A percentile compares a stretch with the other conserved stretches of the same genome.
These are phyloP conservation scores for Penicillium glabrum DNA, from an alignment of 2,329 filamentous ascomycete species.

Conservation along the genomic window DNA sequence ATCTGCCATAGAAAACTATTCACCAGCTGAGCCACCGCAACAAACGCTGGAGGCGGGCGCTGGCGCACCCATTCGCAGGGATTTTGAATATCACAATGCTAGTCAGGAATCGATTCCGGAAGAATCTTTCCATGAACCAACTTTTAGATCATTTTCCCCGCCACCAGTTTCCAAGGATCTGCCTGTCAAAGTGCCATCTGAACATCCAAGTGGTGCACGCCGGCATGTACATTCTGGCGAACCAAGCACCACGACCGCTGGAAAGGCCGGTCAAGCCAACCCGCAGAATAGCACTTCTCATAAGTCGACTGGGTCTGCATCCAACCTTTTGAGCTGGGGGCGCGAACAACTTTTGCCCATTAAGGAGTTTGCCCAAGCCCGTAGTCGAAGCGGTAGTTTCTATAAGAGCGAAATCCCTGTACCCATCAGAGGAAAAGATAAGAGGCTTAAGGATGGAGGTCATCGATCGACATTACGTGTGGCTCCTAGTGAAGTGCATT, in stretches of 20 bases:
- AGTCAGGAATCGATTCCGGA: background rate
- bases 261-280: slow-evolving; percentile 57
- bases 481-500: background rate
- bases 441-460: background rate
- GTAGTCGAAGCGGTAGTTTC: slow-evolving; percentile 35
- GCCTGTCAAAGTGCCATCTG: background rate
- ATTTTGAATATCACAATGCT: background rate
- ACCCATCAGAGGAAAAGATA: slow-evolving; percentile 45
- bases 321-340: slow-evolving; percentile 31
- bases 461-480: background rate
- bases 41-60: background rate
- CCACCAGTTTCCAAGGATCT: background rate
- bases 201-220: slow-evolving; percentile 11
- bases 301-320: slow-evolving; percentile 26
- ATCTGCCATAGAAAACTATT: background rate
- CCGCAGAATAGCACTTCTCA: slow-evolving; percentile 44
- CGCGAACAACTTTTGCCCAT: slow-evolving; percentile 41
- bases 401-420: slow-evolving; percentile 59
- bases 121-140: background rate
- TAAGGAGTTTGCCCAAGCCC: slow-evolving; percentile 33
- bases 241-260: slow-evolving; percentile 57
- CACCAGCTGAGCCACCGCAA: slow-evolving; percentile 2
- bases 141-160: background rate
- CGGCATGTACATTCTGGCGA: slow-evolving; percentile 70
- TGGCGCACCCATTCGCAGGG: background rate